Evolutionary conservation across 192 early-diverging fungal genomes (phyloP), one percentile per base, ranked within the genome.

Genomic region (Linnemannia zychae): DNA sequence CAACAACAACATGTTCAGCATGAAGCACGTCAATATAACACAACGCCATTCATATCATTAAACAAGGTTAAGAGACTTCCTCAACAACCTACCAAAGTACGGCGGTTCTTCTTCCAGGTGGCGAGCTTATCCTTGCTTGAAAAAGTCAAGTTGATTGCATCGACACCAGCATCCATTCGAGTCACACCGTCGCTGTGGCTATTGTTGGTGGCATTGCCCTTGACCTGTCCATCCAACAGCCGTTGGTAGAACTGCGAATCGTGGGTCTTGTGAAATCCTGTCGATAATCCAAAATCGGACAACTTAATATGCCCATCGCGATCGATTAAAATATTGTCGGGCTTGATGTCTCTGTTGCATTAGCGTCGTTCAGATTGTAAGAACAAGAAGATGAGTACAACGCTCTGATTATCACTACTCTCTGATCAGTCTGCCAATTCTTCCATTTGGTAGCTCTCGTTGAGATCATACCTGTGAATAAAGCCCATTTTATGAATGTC

Each of bases 211-310:
- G 75, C 79, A 38, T 78, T 80, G 70, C 92, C 93, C 65, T 90
- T 91, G 72, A 90, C 88, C 38, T 92, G 91, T 65, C 92, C 94
- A 38, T 96, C 95, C 72, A 95, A 81, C 68, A 97, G 87, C 28
- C 93, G 89, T 80, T 96, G 94, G 82, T 99, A 99, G 87, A 97
- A 99, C 46, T 94, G 91, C 40, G 98, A 98, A 88, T 99, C 98
- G 81, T 99, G 98, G 33, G 98, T 98, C 90, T 97, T 97, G 90
- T 99, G 98, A 89, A 99, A 99, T 0, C 99, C 99, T 4, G 98
- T 99, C 7, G 98, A 98, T 17, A 99, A 92, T n/a, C 99, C 99
- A 92, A 99, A 99, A 88, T 99, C 99, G 15, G 97, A 98, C 15
- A 99, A 90, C 89, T 99, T 99, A 65, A 99, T 93, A 84, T 99